Base-by-base conservation (phyloP, 495 filamentous ascomycete species). In the Lindgomyces ingoldianus region DNA sequence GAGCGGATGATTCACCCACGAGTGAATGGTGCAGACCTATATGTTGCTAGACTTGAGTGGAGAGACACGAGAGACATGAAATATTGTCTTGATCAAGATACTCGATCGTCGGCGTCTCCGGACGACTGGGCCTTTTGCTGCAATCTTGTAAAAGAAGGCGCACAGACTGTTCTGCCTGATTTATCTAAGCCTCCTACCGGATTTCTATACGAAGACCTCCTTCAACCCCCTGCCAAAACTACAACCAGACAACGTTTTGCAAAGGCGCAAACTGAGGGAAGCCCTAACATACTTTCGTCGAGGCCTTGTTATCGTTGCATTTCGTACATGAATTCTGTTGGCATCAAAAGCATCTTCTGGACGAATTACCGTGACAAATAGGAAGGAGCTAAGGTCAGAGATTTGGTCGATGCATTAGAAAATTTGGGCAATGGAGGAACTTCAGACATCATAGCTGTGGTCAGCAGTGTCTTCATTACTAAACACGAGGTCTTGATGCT, bases 281-380 rank as follows among this genome's bases (percentile, higher is more conserved):
- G n/a, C 21, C 4, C 44, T 4, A 47, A 47, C 8, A 56, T 75
- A 29, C 68, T 63, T 14, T 53, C 73, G 8, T 83, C 81, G 16
- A 70, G 75, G 10, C 81, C 80, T 0, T 83, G 81, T 70, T 83
- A 84, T 57, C 74, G 80, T 10, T 84, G 81, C 57, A 76, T 82
- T 26, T 72, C 62, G 0, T 78, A 81, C 57, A 82, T 83, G 79
- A 73, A 79, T 50, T 75, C 74, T 6, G 81, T 77, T 1, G 81
- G 81, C 19, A 80, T 84, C 74, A 82, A 81, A 72, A 76, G 79
- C 21, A 79, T 81, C 10, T 82, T 82, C 60, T 83, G 80, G 81
- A 82, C 80, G 10, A 81, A 76, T 41, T 66, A 75, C 11, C 67
- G 70, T 16, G 80, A 79, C 0, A 64, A 70, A 29, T 82, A 80